A percentile compares a stretch with the other conserved stretches of the same genome.
phyloP scores from a whole-genome alignment of 2,329 filamentous ascomycete species.

The Curvularia eragrostidis region DNA sequence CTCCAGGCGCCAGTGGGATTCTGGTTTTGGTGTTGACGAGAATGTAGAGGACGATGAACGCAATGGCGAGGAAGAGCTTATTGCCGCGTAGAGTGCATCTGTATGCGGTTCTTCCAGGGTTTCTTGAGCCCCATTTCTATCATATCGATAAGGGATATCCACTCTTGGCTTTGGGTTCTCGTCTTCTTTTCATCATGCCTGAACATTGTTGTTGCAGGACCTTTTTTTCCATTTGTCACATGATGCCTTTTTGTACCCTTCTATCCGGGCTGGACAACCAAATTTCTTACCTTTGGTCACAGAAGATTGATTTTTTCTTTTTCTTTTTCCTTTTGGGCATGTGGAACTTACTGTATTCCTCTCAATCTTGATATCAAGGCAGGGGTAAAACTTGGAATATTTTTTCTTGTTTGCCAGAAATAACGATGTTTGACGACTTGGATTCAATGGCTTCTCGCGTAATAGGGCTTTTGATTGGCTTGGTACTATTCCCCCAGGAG shows the following conservation, averaged over 20 bases:
- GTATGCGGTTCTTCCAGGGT: neutral
- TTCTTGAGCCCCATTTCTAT: neutral
- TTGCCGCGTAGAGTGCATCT: constrained; percentile 23
- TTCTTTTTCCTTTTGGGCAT: neutral
- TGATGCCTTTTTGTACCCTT: neutral
- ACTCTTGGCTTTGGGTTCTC: constrained; percentile 1
- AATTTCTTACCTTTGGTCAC: neutral
- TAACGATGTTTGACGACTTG: neutral
- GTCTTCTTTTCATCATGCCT: constrained; percentile 2
- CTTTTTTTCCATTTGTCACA: constrained; percentile 4
- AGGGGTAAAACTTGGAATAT: neutral
- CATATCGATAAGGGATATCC: neutral
- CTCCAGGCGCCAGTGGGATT: constrained; percentile 42
- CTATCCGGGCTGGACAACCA: neutral
- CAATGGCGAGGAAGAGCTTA: constrained; percentile 19
- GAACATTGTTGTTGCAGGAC: neutral
- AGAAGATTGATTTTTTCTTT: neutral
- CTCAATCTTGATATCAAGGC: neutral
- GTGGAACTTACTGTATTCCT: neutral
- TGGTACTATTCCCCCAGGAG: neutral
- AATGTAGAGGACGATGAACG: constrained; percentile 24
- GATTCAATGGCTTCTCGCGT: neutral
- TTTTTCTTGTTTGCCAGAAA: neutral
- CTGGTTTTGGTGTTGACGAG: constrained; percentile 42
- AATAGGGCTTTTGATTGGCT: neutral